These are phyloP conservation scores for Vigna unguiculata DNA, from an alignment of 306 rosid species.

Conservation along the genomic window DNA sequence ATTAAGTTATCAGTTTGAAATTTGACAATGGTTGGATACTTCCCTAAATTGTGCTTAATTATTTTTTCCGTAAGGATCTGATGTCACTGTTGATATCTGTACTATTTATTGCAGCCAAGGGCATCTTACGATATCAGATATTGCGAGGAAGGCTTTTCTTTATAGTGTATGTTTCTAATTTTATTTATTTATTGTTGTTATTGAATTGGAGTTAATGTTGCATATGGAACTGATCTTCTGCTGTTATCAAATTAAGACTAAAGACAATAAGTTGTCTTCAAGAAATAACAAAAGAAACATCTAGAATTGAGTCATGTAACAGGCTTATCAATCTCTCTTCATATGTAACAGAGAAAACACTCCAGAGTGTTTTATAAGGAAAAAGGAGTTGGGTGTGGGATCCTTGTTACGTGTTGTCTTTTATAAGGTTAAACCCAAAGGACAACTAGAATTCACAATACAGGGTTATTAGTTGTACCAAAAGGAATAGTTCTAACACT, in stretches of 20 bases:
- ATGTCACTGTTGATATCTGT: constrained; percentile 37
- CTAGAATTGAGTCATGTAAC: neutral
- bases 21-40: constrained; percentile 1
- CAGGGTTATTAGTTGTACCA: too few relatives aligned
- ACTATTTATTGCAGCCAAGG: constrained; percentile 62
- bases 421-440: too few relatives aligned
- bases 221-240: constrained; percentile 18
- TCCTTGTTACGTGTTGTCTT: too few relatives aligned
- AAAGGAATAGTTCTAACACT: too few relatives aligned
- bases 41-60: constrained; percentile 33
- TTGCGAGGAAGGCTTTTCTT: constrained; percentile 98
- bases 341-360: constrained; percentile 2
- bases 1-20: constrained; percentile 19
- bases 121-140: constrained; percentile 80
- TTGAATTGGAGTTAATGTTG: constrained; percentile 5
- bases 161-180: constrained; percentile 72
- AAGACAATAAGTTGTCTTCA: neutral
- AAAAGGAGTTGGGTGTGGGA: too few relatives aligned
- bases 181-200: neutral
- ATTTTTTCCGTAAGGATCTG: neutral
- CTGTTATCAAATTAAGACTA: constrained; percentile 29
- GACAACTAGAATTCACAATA: too few relatives aligned
- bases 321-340: constrained; percentile 13
- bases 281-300: neutral
- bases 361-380: neutral